These are phyloP conservation scores for Conoideocrella luteorostrata DNA, from an alignment of 2,329 filamentous ascomycete genomes.

Conservation along the genomic window DNA sequence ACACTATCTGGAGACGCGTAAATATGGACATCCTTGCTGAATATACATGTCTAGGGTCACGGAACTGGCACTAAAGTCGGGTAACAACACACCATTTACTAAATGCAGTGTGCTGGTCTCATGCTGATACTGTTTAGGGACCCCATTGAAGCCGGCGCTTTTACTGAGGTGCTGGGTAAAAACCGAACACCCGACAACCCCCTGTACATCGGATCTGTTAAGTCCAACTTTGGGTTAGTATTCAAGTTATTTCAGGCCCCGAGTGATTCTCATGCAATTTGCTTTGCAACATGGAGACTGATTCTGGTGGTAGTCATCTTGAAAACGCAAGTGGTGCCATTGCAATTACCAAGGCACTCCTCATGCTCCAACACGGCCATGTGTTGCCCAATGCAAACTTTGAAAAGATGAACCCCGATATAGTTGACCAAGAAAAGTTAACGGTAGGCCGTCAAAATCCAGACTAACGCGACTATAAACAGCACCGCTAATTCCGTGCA, in stretches of 20 bases:
- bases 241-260: not conserved
- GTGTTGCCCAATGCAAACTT: constrained; percentile 21
- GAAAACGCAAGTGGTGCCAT: constrained; percentile 20
- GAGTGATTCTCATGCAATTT: constrained; percentile 3
- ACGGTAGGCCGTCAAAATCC: no score
- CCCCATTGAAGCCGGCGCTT: constrained; percentile 23
- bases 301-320: no score
- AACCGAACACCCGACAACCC: constrained; percentile 15
- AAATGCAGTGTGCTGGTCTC: no score
- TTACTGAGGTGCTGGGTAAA: constrained; percentile 16
- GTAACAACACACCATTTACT: no score
- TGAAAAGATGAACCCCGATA: constrained; percentile 16
- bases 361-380: constrained; percentile 18
- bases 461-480: no score
- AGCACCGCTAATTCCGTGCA: no score
- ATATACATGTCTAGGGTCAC: constrained; percentile 11
- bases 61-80: constrained; percentile 25
- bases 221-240: constrained; percentile 14
- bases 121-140: no score
- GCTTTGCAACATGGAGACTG: no score
- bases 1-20: no score
- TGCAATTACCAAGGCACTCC: constrained; percentile 19
- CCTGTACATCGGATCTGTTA: constrained; percentile 19
- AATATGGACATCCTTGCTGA: no score
- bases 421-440: constrained; percentile 7